Percentiles rank a stretch among this genome's conserved stretches.
phyloP scores from a whole-genome alignment of 352 stramenopile species.

The Phytophthora vignae region DNA sequence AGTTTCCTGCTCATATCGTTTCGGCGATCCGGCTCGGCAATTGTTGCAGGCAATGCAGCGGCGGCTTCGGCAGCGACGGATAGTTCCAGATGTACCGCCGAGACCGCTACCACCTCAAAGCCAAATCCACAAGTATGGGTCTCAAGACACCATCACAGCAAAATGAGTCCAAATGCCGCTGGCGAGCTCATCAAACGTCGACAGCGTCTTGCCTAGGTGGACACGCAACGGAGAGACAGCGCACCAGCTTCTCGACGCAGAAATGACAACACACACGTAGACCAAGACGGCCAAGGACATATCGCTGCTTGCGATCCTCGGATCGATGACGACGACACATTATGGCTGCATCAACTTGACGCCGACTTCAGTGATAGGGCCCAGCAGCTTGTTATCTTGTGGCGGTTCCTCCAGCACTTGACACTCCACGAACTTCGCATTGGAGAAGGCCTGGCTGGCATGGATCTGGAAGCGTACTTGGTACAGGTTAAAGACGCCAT shows the following conservation, averaged over 20 bases:
- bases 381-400: not conserved
- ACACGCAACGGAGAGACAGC: not conserved
- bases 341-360: not conserved
- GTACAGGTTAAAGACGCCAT: not conserved
- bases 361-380: not conserved
- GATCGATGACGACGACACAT: not conserved
- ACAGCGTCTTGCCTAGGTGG: not conserved
- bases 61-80: not conserved
- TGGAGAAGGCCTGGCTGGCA: not conserved
- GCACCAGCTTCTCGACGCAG: not conserved
- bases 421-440: not conserved
- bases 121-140: not conserved
- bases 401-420: not conserved
- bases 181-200: not conserved
- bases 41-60: not conserved
- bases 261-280: not conserved
- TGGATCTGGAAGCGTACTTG: not conserved
- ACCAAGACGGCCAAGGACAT: not conserved
- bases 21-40: slow-evolving; percentile 13
- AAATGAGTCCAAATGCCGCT: too few relatives aligned
- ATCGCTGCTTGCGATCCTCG: not conserved
- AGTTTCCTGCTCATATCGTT: slow-evolving; percentile 39
- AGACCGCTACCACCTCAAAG: not conserved
- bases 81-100: not conserved
- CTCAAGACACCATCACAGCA: not conserved